A percentile compares a stretch with the other conserved stretches of the same genome.
These are phyloP conservation scores for Hemisphaericaspora lyxosophila DNA, from an alignment of 1,139 yeast species.

Conservation along the genomic window DNA sequence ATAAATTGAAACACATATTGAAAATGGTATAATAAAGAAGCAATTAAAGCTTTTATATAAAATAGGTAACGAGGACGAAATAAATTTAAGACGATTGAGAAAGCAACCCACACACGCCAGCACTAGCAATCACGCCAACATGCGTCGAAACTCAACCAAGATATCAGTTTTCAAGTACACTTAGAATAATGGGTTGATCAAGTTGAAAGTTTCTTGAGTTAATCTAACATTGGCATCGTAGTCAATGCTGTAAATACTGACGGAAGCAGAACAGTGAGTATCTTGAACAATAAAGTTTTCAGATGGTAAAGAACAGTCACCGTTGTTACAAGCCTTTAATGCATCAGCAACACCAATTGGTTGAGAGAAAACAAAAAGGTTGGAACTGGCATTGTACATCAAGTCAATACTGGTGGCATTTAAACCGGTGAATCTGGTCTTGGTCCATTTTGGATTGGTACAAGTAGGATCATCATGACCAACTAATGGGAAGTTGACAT, in stretches of 20 bases:
- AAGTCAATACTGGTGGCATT: constrained; percentile 30
- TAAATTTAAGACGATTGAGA: too few species aligned
- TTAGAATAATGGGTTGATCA: background rate
- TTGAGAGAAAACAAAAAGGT: constrained; percentile 20
- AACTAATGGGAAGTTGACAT: constrained; percentile 44
- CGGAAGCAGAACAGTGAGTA: constrained; percentile 32
- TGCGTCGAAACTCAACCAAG: background rate
- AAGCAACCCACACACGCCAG: too few species aligned
- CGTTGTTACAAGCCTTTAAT: constrained; percentile 24
- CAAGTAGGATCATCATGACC: constrained; percentile 37
- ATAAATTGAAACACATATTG: too few species aligned
- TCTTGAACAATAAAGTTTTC: constrained; percentile 28
- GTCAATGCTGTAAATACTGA: constrained; percentile 42
- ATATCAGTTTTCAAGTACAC: too few species aligned
- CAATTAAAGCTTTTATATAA: too few species aligned
- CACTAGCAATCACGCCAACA: background rate
- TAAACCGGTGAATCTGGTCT: constrained; percentile 38
- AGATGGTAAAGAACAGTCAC: constrained; percentile 39
- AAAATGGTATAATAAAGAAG: too few species aligned
- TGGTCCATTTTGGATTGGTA: constrained; percentile 32
- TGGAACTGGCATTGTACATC: constrained; percentile 30
- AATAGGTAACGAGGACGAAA: too few species aligned
- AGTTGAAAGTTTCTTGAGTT: background rate
- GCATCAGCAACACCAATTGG: constrained; percentile 20
- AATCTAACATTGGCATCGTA: constrained; percentile 34